Evolutionary conservation across 1,284 basidiomycete genomes (phyloP).

Genomic region (Singerocomus rubriflavus): DNA sequence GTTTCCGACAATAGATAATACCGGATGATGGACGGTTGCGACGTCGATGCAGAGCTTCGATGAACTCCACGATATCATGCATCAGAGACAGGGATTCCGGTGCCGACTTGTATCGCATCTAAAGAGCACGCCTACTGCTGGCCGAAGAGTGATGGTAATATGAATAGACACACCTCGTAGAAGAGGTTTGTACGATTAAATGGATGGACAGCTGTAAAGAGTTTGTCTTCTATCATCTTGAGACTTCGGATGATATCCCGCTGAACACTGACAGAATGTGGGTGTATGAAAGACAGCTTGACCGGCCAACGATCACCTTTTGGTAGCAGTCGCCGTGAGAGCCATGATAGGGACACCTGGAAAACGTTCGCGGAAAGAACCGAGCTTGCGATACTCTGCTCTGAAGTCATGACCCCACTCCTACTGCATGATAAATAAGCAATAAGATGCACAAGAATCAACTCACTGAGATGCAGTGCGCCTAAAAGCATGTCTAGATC

Average conservation of each 20-base stretch:
- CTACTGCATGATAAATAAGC: slow-evolving; percentile 34
- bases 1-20: slow-evolving; percentile 76
- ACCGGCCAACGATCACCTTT: slow-evolving; percentile 39
- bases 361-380: slow-evolving; percentile 66
- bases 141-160: background rate
- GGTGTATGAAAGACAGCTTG: background rate
- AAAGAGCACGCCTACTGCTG: background rate
- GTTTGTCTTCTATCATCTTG: slow-evolving; percentile 51
- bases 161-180: slow-evolving; percentile 57
- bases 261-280: slow-evolving; percentile 51
- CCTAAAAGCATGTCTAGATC: slow-evolving; percentile 39
- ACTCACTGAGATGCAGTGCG: slow-evolving; percentile 80
- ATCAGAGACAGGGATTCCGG: slow-evolving; percentile 50
- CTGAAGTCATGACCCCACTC: slow-evolving; percentile 88
- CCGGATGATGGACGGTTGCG: slow-evolving; percentile 66
- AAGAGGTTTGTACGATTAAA: slow-evolving; percentile 80
- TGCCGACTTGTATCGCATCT: slow-evolving; percentile 62
- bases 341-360: slow-evolving; percentile 80
- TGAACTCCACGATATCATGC: slow-evolving; percentile 66
- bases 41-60: slow-evolving; percentile 55
- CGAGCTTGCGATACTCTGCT: slow-evolving; percentile 68
- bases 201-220: slow-evolving; percentile 68
- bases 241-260: slow-evolving; percentile 68
- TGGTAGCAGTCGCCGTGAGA: slow-evolving; percentile 75
- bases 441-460: background rate